These are phyloP conservation scores for Populus tremula DNA, from an alignment of 345 rosid genomes.

Conservation along the genomic window DNA sequence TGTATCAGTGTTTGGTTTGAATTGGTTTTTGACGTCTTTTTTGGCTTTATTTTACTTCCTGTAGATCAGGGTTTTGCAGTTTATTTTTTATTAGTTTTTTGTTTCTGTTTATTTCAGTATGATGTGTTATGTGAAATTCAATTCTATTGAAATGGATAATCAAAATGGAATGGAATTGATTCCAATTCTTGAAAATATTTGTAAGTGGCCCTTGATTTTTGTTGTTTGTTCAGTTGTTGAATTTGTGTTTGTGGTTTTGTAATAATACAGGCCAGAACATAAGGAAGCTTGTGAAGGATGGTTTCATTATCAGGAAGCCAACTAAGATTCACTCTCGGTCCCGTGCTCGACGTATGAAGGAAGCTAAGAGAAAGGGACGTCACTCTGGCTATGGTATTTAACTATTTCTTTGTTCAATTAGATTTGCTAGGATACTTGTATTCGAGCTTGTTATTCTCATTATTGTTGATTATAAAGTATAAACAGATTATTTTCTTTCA, in stretches of 20 bases:
- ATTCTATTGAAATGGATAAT: background rate
- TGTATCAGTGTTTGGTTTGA: background rate
- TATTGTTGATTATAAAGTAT: background rate
- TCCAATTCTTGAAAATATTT: background rate
- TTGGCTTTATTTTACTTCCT: background rate
- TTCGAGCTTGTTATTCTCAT: background rate
- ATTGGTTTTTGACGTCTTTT: background rate
- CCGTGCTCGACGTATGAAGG: constrained; percentile 79
- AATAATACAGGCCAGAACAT: constrained; percentile 68
- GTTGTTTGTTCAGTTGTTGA: background rate
- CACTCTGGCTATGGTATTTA: constrained; percentile 89
- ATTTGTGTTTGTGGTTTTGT: background rate
- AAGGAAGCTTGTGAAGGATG: constrained; percentile 97
- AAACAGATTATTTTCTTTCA: background rate
- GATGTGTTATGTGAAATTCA: background rate
- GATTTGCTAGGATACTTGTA: background rate
- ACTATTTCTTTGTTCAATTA: background rate
- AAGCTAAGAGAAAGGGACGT: constrained; percentile 91
- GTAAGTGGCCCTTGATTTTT: background rate
- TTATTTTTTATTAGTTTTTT: background rate
- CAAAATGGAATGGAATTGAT: background rate
- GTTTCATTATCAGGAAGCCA: constrained; percentile 93
- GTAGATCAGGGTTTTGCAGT: background rate
- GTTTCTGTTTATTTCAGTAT: background rate
- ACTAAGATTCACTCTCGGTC: constrained; percentile 96